These are phyloP conservation scores for Isochrysis galbana DNA, from an alignment of 78 protist species.

Conservation along the genomic window DNA sequence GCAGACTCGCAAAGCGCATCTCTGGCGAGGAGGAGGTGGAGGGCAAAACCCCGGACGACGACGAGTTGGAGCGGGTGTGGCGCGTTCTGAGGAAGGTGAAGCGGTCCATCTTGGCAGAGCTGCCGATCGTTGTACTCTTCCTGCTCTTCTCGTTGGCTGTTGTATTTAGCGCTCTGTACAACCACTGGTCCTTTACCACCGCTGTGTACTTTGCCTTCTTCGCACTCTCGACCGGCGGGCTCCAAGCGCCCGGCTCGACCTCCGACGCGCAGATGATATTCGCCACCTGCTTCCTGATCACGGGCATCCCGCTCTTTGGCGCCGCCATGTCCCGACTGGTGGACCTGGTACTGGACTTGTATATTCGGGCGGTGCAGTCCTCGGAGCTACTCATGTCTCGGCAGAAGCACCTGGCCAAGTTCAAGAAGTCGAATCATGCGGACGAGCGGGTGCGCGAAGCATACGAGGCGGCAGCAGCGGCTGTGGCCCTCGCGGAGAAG, in stretches of 20 bases:
- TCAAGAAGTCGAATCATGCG: too few species aligned
- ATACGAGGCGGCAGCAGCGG: too few species aligned
- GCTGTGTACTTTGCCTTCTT: not conserved
- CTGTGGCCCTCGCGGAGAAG: too few species aligned
- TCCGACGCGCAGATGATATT: not conserved
- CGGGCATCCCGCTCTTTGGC: not conserved
- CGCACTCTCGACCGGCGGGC: not conserved
- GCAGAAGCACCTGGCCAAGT: not conserved
- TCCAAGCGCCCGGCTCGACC: not conserved
- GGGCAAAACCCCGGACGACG: not conserved
- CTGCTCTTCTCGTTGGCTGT: not conserved
- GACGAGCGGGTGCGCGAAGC: too few species aligned
- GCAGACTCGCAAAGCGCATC: not conserved
- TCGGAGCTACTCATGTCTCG: not conserved
- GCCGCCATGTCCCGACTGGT: not conserved
- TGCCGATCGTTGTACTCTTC: not conserved
- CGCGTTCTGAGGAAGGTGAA: not conserved
- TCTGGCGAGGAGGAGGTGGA: not conserved
- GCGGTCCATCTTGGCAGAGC: not conserved
- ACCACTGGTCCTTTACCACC: not conserved
- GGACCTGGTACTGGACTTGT: not conserved
- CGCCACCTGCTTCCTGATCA: not conserved
- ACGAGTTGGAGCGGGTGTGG: not conserved
- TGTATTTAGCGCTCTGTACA: not conserved
- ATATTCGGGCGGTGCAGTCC: not conserved